A percentile compares a stretch with the other conserved stretches of the same genome.
Evolutionary conservation across 1,139 yeast genomes (phyloP).

Genomic region (Debaryomycetaceae sp.): DNA sequence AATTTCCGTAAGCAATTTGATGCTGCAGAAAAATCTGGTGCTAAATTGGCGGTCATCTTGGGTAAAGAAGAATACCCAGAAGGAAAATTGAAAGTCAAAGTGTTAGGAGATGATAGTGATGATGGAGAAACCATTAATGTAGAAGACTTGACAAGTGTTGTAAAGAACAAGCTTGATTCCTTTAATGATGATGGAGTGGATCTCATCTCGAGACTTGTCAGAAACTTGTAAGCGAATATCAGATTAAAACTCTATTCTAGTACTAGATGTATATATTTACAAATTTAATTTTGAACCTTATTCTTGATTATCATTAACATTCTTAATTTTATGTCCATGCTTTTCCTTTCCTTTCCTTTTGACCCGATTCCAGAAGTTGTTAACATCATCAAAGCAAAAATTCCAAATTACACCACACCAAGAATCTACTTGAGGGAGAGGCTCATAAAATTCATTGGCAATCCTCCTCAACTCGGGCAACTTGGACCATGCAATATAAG

Average conservation of each 20-base stretch:
- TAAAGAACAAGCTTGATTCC: constrained; percentile 50
- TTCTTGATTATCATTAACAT: constrained; percentile 7
- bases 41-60: constrained; percentile 83
- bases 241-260: not conserved
- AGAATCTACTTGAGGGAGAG: constrained; percentile 71
- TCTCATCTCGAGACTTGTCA: constrained; percentile 58
- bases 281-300: not conserved
- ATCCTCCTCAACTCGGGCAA: constrained; percentile 61
- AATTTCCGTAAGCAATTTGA: constrained; percentile 95
- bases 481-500: constrained; percentile 87
- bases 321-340: constrained; percentile 28
- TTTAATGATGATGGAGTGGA: constrained; percentile 46
- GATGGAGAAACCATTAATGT: constrained; percentile 75
- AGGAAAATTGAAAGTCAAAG: constrained; percentile 82
- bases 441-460: constrained; percentile 80
- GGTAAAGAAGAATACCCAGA: constrained; percentile 90
- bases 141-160: constrained; percentile 55
- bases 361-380: constrained; percentile 77
- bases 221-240: constrained; percentile 35
- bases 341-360: constrained; percentile 53
- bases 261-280: not conserved
- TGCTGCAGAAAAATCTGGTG: constrained; percentile 93
- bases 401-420: constrained; percentile 78
- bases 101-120: constrained; percentile 82
- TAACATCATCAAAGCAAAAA: constrained; percentile 66